Base-by-base conservation (phyloP, 2,329 filamentous ascomycete genomes). In the Aspergillus costaricaensis region DNA sequence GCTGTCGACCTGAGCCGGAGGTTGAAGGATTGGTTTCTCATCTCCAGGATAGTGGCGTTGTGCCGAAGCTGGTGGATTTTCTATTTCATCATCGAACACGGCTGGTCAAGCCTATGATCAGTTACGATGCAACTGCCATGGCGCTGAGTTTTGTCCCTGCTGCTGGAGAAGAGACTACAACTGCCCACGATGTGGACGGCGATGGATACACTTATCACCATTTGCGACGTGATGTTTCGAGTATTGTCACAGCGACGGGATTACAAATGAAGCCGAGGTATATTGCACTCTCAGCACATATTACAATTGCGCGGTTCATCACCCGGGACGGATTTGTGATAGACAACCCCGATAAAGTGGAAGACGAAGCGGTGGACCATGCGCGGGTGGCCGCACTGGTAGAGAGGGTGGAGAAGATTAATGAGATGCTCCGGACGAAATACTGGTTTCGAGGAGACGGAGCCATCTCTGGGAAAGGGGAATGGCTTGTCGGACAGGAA, bases 401-500 rank as follows among this genome's bases (percentile, higher is more conserved):
- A 14, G 76, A 82, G 14, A 83, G 83, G 55, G 88, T 97, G 53
- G 91, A 95, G 47, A 81, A 85, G 62, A 84, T 96, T 67, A 98
- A 98, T 75, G 74, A 71, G 9, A 93, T 88, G 88, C 79, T 97
- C 25, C 81, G 88, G 71, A 76, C 76, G 10, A 84, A 90, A 69
- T 88, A 89, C 54, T 96, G 92, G 91, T 85, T 86, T 19, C 79
- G 75, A 41, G 70, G 71, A 39, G 75, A 75, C 8, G 68, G 74
- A 23, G 77, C 21, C 9, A 77, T 82, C 58, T 76, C 75, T 27
- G 72, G 73, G 1, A 80, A 81, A 12, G 88, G 89, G 0, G 90
- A 95, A 71, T 97, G 94, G 92, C 79, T 90, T 23, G 87, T 97
- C n/a, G 93, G 94, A 0, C 86, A 96, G 68, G 92, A 94, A 74